A percentile compares a stretch with the other conserved stretches of the same genome.
Conservation (phyloP, 805 yeast genomes). For the Saturnispora quitensis region DNA sequence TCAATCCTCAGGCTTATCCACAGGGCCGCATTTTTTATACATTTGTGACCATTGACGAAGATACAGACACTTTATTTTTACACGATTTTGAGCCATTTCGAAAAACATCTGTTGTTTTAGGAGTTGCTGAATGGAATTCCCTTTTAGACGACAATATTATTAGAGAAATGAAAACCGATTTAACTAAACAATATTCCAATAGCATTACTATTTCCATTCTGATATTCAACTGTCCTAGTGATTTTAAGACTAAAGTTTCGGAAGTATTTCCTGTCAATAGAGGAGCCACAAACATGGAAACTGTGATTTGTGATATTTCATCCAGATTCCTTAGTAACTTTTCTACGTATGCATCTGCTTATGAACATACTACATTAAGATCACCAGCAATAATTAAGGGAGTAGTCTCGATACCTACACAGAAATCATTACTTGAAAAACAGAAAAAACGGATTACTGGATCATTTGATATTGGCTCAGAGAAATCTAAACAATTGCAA, state of each 20-base stretch:
- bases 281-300: constrained; percentile 35
- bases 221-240: constrained; percentile 41
- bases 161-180: constrained; percentile 26
- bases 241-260: constrained; percentile 2
- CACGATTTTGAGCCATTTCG: constrained; percentile 89
- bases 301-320: constrained; percentile 66
- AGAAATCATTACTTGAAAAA: constrained; percentile 15
- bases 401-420: constrained; percentile 4
- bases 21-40: constrained; percentile 62
- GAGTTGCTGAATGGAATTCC: constrained; percentile 29
- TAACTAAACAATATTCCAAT: constrained; percentile 40
- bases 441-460: constrained; percentile 21
- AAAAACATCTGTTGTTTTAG: constrained; percentile 57
- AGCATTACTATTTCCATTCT: constrained; percentile 47
- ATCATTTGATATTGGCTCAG: constrained; percentile 27
- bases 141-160: constrained; percentile 20
- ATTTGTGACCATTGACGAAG: constrained; percentile 43
- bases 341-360: constrained; percentile 62
- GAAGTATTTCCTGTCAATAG: constrained; percentile 15
- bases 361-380: constrained; percentile 68
- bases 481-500: constrained; percentile 30
- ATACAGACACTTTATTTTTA: constrained; percentile 41
- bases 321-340: constrained; percentile 53
- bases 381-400: constrained; percentile 54
- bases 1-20: constrained; percentile 83